Base-by-base conservation (phyloP, 2,329 filamentous ascomycete genomes). In the Fusarium palustre region DNA sequence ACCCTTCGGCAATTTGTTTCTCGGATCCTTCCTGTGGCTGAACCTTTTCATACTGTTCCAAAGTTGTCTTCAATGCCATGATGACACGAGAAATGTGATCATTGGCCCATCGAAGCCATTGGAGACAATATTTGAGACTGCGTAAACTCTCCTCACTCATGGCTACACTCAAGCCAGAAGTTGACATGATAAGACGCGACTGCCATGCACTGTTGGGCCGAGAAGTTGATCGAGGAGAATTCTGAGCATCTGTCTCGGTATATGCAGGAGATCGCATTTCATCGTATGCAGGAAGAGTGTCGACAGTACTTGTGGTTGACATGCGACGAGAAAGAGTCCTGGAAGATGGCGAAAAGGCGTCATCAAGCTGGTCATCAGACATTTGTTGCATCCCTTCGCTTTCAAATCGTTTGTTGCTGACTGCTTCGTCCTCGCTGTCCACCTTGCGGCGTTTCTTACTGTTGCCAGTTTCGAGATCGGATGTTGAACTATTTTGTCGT, bases 111-210 rank as follows among this genome's bases (percentile, higher is more conserved):
- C 90, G 87, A 47, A 98, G 83, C 85, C 94, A 92, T 25, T 87
- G 86, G 3, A 98, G 82, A 68, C 94, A 97, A 74, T 93, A 95
- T 73, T 92, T 93, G 42, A 99, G 82, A 65, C 91, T 96, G 53
- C 90, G 88, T 11, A 97, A 82, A 24, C 93, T 97, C 75, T 96
- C 91, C 20, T 97, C 91, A 74, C 92, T 97, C 86, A 99, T 93
- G 1, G 96, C 94, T 18, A 97, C 91, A 68, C 94, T 94, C 1
- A 98, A 86, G 1, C 94, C 95, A 1, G 94, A 97, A 0, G 95
- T 97, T 7, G 93, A 94, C 77, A 97, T 92, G 70, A 97, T 92
- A 20, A 97, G 83, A 16, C 94, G 90, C 13, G 92, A 92, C 65
- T 92, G 92, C 93, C 94, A 97, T 75, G 84, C 77, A 22, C 74